Conservation (phyloP, 2,329 filamentous ascomycete genomes). For the Dryadomyces quercus-mongolicae region DNA sequence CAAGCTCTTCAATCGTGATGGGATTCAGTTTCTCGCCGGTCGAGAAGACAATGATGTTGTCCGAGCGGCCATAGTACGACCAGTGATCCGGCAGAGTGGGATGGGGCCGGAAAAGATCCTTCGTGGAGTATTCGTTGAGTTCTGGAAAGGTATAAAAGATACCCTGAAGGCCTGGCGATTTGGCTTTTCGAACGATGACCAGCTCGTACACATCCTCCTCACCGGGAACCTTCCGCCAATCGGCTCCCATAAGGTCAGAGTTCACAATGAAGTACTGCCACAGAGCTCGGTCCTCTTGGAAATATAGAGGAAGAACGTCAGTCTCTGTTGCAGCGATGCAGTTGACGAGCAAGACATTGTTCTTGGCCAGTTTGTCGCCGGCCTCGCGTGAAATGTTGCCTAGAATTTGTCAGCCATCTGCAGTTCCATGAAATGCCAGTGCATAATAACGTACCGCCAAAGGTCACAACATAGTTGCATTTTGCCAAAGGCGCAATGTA, state of each 20-base stretch:
- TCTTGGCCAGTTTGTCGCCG: conserved; percentile 24
- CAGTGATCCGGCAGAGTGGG: conserved; percentile 25
- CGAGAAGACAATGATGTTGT: conserved; percentile 37
- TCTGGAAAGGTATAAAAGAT: conserved; percentile 30
- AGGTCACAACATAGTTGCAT: conserved; percentile 12
- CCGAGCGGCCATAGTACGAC: conserved; percentile 21
- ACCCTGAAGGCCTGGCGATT: conserved; percentile 22
- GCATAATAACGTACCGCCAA: background rate
- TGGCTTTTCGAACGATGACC: conserved; percentile 22
- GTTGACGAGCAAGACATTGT: conserved; percentile 23
- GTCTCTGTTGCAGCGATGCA: conserved; percentile 31
- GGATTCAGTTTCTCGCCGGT: conserved; percentile 41
- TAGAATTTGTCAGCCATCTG: background rate
- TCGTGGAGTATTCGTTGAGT: conserved; percentile 27
- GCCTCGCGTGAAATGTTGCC: conserved; percentile 19
- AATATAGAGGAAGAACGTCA: conserved; percentile 16
- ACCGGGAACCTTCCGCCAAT: conserved; percentile 20
- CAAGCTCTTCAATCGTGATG: conserved; percentile 27
- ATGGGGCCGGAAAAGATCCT: conserved; percentile 30
- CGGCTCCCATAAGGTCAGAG: conserved; percentile 25
- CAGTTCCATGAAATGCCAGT: background rate
- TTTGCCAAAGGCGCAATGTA: conserved; percentile 19
- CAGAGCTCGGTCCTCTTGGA: conserved; percentile 22
- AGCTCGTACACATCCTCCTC: conserved; percentile 25
- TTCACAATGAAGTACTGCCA: conserved; percentile 32